Evolutionary conservation across 768 basidiomycete genomes (phyloP), one percentile per base, ranked within the genome.

Genomic region (Amanita pseudoporphyria): DNA sequence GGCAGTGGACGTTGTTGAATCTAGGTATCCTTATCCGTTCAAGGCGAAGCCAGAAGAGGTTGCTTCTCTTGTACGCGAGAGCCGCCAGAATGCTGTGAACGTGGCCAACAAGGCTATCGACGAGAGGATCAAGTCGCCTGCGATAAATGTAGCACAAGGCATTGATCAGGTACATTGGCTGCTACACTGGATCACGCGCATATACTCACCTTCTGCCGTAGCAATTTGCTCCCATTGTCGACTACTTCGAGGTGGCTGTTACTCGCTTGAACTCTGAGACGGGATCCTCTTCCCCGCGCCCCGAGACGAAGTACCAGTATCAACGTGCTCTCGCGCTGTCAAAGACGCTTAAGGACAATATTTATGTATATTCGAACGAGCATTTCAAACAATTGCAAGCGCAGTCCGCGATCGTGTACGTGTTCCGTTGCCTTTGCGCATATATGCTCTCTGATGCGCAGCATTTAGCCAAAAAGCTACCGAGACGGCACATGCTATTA

Each of bases 21-120:
- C 74, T 47, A 77, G 77, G 46, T 87, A 81, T 61, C 88, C 87
- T 10, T 83, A 81, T 60, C 78, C 86, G 4, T 91, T 89, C 74
- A 71, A 78, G 52, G 77, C 77, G 14, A 78, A 79, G 58, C 82
- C 86, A 3, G 83, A 84, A 57, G 86, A 89, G 2, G 76, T 91
- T 18, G 70, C 70, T 26, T 71, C 67, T 9, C 78, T 76, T 52
- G 71, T 87, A 33, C 78, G 75, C 56, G 71, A 78, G 52, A 69
- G 71, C 51, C 75, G 71, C 42, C 74, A 84, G 54, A 73, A 62
- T 58, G 76, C 78, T 37, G 61, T 68, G 26, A 58, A 53, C 46
- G 57, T 57, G 6, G 79, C 80, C 24, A 76, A 74, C 65, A 81
- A 81, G 68, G 75, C 74, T 13, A 68, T 87, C 56, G 83, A 86